Evolutionary conservation across 139 green algal species (phyloP), one percentile per base, ranked within the genome.

Genomic region (Coelastrella sp.): DNA sequence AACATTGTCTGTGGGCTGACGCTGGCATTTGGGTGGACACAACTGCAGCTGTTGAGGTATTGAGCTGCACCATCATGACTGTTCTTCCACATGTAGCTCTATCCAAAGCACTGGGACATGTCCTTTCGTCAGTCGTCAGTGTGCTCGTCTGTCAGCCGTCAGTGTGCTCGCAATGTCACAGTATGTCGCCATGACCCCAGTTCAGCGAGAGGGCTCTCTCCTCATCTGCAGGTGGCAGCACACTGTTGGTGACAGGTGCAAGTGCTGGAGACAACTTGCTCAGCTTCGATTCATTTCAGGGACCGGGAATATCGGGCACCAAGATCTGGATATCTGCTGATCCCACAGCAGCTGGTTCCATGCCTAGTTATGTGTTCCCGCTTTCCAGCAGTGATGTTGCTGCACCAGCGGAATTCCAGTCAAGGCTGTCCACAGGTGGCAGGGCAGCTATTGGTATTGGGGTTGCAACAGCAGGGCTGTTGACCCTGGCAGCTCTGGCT

Each of bases 311-410:
- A 3, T 27, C 38, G 17, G 75, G 48, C 75, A 83, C 8, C 23
- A 83, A 83, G 30, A 50, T 83, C 27, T 71, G 43, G 43, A 37
- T 83, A 17, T 8, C 25, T 11, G 11, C 51, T 48, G 75, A 83
- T 51, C 48, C 75, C 9, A 23, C 25, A 15, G 48, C 75, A 43
- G 48, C 75, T 37, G 48, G 27, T 17, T 17, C 38, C 11, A 45
- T 83, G 27, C 75, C 75, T 30, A 6, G 51, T 11, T 83, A 83
- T 51, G 23, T 71, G 11, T 83, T 50, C 50, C 51, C 25, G 19
- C 15, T 17, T 32, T 7, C 11, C 64, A n/a, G 30, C 30, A 4
- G 64, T 35, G 11, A 30, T 19, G 23, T 32, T 35, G 68, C 37
- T 34, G 68, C 68, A 51, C 2, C 27, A 68, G 23, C 5, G 30